Evolutionary conservation across 2,329 filamentous ascomycete species (phyloP).

Genomic region (Gaeumannomyces sp.): DNA sequence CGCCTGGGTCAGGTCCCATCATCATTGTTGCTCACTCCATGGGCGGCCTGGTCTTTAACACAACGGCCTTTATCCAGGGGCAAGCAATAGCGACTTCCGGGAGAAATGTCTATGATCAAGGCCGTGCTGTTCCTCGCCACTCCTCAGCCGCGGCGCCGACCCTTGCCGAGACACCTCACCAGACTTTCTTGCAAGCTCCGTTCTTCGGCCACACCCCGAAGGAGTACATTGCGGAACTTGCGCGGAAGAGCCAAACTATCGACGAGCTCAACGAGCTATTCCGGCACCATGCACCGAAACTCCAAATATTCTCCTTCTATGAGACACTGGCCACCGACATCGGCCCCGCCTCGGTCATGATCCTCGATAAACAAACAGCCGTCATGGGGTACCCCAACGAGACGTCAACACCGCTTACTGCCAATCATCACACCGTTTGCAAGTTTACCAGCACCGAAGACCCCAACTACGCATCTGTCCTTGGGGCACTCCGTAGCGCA

Average conservation of each 20-base stretch:
- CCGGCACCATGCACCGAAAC: constrained; percentile 20
- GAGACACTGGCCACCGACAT: constrained; percentile 23
- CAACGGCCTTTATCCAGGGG: constrained; percentile 15
- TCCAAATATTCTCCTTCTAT: constrained; percentile 30
- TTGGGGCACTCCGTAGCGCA: constrained; percentile 15
- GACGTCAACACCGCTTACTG: constrained; percentile 18
- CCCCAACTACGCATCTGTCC: constrained; percentile 18
- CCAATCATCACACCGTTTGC: constrained; percentile 26
- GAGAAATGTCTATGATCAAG: constrained; percentile 16
- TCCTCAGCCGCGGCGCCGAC: constrained; percentile 21
- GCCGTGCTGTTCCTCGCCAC: constrained; percentile 22
- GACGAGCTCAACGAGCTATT: constrained; percentile 29
- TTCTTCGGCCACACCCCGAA: constrained; percentile 16
- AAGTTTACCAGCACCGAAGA: constrained; percentile 20
- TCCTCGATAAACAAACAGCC: constrained; percentile 22
- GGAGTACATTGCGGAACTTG: constrained; percentile 23
- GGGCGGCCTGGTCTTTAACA: constrained; percentile 22
- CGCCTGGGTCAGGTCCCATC: constrained; percentile 16
- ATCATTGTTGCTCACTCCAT: constrained; percentile 21
- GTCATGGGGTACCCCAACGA: constrained; percentile 24
- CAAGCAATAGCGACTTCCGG: too few relatives aligned
- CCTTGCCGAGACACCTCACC: constrained; percentile 19
- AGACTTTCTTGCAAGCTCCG: constrained; percentile 14
- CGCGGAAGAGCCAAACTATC: constrained; percentile 16
- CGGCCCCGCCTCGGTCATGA: constrained; percentile 13